These are phyloP conservation scores for Daldinia bambusicola DNA, from an alignment of 495 filamentous ascomycete genomes.

Conservation along the genomic window DNA sequence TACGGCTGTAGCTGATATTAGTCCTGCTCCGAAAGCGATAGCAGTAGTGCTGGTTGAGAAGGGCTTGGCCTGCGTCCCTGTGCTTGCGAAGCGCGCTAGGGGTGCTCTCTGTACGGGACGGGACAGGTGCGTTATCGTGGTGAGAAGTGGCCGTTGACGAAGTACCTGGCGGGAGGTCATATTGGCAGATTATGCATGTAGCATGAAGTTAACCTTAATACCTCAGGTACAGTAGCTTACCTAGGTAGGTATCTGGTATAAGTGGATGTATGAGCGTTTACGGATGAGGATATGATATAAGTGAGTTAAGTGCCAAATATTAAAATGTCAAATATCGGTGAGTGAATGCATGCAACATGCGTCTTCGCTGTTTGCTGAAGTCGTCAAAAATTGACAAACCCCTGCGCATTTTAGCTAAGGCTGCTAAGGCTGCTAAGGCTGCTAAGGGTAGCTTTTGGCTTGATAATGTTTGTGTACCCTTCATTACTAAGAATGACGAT, in stretches of 20 bases:
- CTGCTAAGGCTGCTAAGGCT: too few relatives aligned
- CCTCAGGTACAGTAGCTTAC: too few relatives aligned
- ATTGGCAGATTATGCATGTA: conserved; percentile 15
- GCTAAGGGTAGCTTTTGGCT: too few relatives aligned
- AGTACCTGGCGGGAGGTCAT: conserved; percentile 37
- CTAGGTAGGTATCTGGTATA: too few relatives aligned
- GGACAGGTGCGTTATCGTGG: conserved; percentile 22
- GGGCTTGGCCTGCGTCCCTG: conserved; percentile 15
- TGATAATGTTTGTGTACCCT: not conserved
- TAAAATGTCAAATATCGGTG: conserved; percentile 6
- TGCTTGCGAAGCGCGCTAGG: conserved; percentile 40
- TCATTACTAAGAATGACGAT: not conserved
- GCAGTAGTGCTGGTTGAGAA: conserved; percentile 11
- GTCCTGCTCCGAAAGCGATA: conserved; percentile 36
- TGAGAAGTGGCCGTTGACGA: conserved; percentile 34
- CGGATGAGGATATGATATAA: not conserved
- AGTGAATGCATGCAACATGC: not conserved
- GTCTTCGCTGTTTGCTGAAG: too few relatives aligned
- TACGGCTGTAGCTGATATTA: conserved; percentile 15
- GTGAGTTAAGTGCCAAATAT: not conserved
- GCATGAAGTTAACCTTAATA: not conserved
- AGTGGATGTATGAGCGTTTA: not conserved
- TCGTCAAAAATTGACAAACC: too few relatives aligned
- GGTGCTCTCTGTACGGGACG: conserved; percentile 15
- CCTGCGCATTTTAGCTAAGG: too few relatives aligned